These are phyloP conservation scores for Athelia psychrophila DNA, from an alignment of 1,284 basidiomycete genomes.

Conservation along the genomic window DNA sequence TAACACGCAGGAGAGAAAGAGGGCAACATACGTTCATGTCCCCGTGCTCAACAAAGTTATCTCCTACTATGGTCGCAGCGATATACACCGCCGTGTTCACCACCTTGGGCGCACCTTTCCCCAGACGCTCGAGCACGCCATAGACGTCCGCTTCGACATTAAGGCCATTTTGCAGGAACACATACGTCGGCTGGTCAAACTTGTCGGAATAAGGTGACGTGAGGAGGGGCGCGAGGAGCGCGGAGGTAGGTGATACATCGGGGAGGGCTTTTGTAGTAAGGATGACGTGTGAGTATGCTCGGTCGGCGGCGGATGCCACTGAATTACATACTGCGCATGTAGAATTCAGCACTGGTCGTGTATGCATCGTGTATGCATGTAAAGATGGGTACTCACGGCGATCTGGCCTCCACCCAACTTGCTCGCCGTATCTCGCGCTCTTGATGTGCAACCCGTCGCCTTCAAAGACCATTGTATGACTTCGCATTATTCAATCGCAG, in stretches of 20 bases:
- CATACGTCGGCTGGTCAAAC: slow-evolving; percentile 56
- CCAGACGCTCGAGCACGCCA: slow-evolving; percentile 40
- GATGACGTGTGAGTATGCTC: slow-evolving; percentile 63
- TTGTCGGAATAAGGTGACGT: slow-evolving; percentile 43
- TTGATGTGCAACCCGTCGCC: slow-evolving; percentile 46
- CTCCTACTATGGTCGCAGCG: slow-evolving; percentile 42
- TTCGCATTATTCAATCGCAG: slow-evolving; percentile 40
- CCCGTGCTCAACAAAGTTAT: slow-evolving; percentile 49
- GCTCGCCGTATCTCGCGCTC: slow-evolving; percentile 58
- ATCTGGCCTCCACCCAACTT: slow-evolving; percentile 60
- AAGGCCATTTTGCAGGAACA: slow-evolving; percentile 77
- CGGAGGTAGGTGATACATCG: slow-evolving; percentile 57
- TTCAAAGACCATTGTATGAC: too few species aligned
- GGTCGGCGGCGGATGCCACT: slow-evolving; percentile 57
- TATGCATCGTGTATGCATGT: background rate
- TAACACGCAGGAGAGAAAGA: slow-evolving; percentile 20
- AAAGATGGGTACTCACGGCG: slow-evolving; percentile 40
- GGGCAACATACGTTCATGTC: slow-evolving; percentile 17
- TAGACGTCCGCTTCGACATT: slow-evolving; percentile 72
- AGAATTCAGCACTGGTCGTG: background rate
- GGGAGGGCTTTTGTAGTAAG: slow-evolving; percentile 75
- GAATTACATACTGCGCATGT: slow-evolving; percentile 49
- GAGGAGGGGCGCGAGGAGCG: slow-evolving; percentile 58
- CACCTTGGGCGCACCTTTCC: slow-evolving; percentile 41
- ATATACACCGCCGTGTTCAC: slow-evolving; percentile 56